A percentile compares a stretch with the other conserved stretches of the same genome.
Evolutionary conservation across 139 green algal species (phyloP).

Genomic region (Tetradesmus obliquus): DNA sequence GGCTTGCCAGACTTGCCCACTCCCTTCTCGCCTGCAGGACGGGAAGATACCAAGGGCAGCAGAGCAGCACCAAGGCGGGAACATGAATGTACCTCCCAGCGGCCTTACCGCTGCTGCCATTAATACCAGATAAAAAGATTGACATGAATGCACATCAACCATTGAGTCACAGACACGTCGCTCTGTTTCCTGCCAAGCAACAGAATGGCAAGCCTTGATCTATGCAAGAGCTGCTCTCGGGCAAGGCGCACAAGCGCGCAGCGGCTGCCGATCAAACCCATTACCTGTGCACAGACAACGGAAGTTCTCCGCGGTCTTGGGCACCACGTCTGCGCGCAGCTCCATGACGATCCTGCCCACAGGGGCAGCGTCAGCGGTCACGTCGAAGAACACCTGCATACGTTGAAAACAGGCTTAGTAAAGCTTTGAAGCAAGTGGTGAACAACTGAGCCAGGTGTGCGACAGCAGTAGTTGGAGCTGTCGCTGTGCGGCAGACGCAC

Average conservation of each 20-base stretch:
- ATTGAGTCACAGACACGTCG: background rate
- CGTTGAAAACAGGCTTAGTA: background rate
- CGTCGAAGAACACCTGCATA: conserved; percentile 87
- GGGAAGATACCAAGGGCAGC: background rate
- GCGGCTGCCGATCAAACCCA: background rate
- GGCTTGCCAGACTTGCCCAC: conserved; percentile 83
- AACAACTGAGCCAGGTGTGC: background rate
- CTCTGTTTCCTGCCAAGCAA: background rate
- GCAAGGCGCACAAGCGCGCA: background rate
- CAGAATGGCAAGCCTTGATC: background rate
- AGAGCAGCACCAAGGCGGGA: background rate
- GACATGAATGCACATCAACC: background rate
- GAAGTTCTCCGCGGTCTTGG: conserved; percentile 96
- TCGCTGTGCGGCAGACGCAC: background rate
- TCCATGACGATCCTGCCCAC: conserved; percentile 90
- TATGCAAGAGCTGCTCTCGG: background rate
- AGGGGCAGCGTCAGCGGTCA: conserved; percentile 72
- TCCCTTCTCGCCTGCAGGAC: conserved; percentile 83
- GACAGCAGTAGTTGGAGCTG: background rate
- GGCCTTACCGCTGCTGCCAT: background rate
- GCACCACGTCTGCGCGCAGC: conserved; percentile 74
- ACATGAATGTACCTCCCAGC: background rate
- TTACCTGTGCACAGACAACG: conserved; percentile 87
- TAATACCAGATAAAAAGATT: background rate
- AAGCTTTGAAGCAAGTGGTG: background rate